A percentile compares a stretch with the other conserved stretches of the same genome.
Evolutionary conservation across 768 basidiomycete species (phyloP).

Genomic region (Gelatoporia subvermispora): DNA sequence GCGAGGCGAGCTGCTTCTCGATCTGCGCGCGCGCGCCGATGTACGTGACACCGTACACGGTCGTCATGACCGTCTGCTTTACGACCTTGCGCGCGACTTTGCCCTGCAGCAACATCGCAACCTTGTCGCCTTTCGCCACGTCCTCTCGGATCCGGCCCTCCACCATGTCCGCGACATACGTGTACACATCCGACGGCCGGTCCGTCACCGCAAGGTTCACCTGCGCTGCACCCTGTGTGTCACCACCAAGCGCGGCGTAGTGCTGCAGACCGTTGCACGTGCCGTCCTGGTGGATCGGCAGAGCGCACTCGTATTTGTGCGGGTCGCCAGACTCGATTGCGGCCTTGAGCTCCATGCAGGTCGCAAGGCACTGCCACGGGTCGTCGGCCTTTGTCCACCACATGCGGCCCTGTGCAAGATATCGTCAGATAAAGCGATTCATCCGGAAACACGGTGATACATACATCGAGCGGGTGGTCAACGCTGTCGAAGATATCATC

Average conservation of each 20-base stretch:
- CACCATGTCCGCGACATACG: conserved; percentile 84
- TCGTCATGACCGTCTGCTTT: conserved; percentile 99
- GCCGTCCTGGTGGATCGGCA: conserved; percentile 98
- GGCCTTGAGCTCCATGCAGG: conserved; percentile 82
- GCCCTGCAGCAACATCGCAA: conserved; percentile 61
- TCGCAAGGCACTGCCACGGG: conserved; percentile 95
- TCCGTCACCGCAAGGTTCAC: conserved; percentile 87
- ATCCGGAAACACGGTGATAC: conserved; percentile 17
- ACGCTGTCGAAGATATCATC: conserved; percentile 82
- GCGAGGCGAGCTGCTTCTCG: conserved; percentile 77
- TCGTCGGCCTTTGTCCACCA: conserved; percentile 96
- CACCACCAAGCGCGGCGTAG: conserved; percentile 96
- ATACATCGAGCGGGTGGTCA: conserved; percentile 67
- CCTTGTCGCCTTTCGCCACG: conserved; percentile 35
- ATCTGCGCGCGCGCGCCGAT: conserved; percentile 95
- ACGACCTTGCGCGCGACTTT: conserved; percentile 91
- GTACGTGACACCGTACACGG: conserved; percentile 96
- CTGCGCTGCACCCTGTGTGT: conserved; percentile 79
- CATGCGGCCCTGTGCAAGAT: conserved; percentile 46
- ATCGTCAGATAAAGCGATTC: conserved; percentile 3
- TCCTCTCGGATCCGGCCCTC: conserved; percentile 61
- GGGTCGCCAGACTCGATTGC: conserved; percentile 71
- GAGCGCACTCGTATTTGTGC: conserved; percentile 49
- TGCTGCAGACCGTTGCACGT: conserved; percentile 99
- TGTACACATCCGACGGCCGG: conserved; percentile 91